Evolutionary conservation across 2,329 filamentous ascomycete species (phyloP), one percentile per base, ranked within the genome.

Genomic region (Stachybotrys elegans): DNA sequence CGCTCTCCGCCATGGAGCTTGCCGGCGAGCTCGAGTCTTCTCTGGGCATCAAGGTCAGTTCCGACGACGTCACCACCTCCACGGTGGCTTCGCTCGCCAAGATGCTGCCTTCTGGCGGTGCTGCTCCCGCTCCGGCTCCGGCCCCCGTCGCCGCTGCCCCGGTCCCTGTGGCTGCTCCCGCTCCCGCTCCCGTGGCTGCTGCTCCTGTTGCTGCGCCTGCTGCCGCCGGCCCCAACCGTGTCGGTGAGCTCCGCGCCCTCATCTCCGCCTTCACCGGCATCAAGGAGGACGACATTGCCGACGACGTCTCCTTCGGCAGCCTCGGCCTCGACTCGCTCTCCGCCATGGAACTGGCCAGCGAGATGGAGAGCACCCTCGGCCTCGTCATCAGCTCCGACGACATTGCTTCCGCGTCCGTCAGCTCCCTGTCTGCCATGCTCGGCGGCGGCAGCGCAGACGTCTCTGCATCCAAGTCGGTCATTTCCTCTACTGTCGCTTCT

Each of bases 271-370:
- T 46, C 32, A 51, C 51, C 6, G 52, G 52, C 12, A 27, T 53
- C 9, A 36, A 44, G 8, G 45, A 45, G 6, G 43, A 47, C 3
- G 51, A 51, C 3, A 48, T 54, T 22, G 19, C 46, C 19, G 35
- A 52, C 7, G 44, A 50, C 11, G 42, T 47, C 9, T 45, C 32
- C 22, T 45, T 54, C 12, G 38, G 43, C 6, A 48, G 43, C 36
- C 44, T 54, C 32, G 51, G 52, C 6, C 7, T 54, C 8, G 52
- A 54, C 25, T 53, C 52, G 4, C 22, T 54, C 4, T 49, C 51
- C 2, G 46, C 51, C 0, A 51, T 53, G 23, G 52, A 54, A 21
- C 27, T 54, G 22, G 47, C 49, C 1, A 41, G 44, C 37, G 52
- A 54, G 22, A 42, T 54, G 3, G 31, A 34, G 31, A 8, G 13